Base-by-base conservation (phyloP, 1,139 yeast genomes). In the Trichomonascaceae sp. region DNA sequence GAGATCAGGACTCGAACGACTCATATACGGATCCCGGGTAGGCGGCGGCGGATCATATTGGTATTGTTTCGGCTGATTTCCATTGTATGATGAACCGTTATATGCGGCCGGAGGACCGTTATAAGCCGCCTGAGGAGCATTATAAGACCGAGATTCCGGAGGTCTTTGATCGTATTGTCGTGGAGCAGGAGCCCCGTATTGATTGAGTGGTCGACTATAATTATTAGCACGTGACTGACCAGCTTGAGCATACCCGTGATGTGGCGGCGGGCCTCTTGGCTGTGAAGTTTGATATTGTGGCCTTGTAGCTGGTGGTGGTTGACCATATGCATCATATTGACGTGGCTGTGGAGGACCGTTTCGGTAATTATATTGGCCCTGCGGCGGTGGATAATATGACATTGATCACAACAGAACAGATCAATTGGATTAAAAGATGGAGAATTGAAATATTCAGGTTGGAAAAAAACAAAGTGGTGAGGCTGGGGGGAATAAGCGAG, bases 1-100 rank as follows among this genome's bases (percentile, higher is more conserved):
- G 17, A 36, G 41, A 15, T 36, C 41, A 36, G 41, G 41, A 13
- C 41, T 36, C 41, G 41, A 36, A n/a, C 41, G 41, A 13, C 41
- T 38, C 36, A 48, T 50, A 13, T 47, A 27, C 13, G 50, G 47
- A 18, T 53, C 32, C 13, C 47, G 36, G 10, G 48, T 24, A 9
- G 53, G 54, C n/a, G 50, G 51, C 24, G 52, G 49, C 3, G 51
- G 54, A 12, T 48, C 51, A 13, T 9, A 36, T 8, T 27, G 32
- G 17, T 36, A 36, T 13, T 36, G 41, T n/a, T 36, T 36, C 3
- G 15, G 41, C 17, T 9, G 17, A 17, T 8, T 27, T 5, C 18
- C 36, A 15, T 22, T 18, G 13, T 12, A 20, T 17, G 47, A 3
- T 10, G 30, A n/a, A 8, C 22, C n/a, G 45, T 47, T 30, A 12